These are phyloP conservation scores for Fraxinus albicans DNA, from an alignment of 305 asterid species.

Conservation along the genomic window DNA sequence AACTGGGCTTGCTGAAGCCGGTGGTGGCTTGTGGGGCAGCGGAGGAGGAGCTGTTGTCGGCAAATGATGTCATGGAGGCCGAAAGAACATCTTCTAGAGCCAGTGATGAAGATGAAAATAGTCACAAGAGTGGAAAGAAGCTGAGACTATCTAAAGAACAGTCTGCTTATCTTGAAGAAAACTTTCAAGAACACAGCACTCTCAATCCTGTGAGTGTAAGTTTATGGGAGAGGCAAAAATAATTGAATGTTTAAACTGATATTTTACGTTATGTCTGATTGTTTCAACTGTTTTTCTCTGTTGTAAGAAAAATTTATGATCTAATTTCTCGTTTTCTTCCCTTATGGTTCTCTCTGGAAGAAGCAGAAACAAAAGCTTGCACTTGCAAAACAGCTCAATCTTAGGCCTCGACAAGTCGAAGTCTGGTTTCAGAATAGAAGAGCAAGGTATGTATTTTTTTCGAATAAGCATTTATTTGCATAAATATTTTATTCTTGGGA, in stretches of 20 bases:
- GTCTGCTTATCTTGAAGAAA: constrained; percentile 50
- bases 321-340: background rate
- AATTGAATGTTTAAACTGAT: background rate
- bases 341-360: background rate
- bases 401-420: constrained; percentile 66
- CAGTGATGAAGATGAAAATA: background rate
- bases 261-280: background rate
- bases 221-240: background rate
- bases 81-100: background rate
- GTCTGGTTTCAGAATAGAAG: constrained; percentile 77
- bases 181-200: constrained; percentile 48
- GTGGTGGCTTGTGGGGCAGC: background rate
- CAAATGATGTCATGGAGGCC: background rate
- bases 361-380: constrained; percentile 49
- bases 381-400: constrained; percentile 53
- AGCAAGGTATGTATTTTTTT: constrained; percentile 43
- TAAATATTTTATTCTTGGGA: background rate
- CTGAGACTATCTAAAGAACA: constrained; percentile 54
- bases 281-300: background rate
- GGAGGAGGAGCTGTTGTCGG: constrained; percentile 4
- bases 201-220: constrained; percentile 36
- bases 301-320: background rate
- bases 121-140: constrained; percentile 34
- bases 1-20: background rate
- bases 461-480: background rate